Conservation (phyloP, 768 basidiomycete species). For the Pleurotus platypus region DNA sequence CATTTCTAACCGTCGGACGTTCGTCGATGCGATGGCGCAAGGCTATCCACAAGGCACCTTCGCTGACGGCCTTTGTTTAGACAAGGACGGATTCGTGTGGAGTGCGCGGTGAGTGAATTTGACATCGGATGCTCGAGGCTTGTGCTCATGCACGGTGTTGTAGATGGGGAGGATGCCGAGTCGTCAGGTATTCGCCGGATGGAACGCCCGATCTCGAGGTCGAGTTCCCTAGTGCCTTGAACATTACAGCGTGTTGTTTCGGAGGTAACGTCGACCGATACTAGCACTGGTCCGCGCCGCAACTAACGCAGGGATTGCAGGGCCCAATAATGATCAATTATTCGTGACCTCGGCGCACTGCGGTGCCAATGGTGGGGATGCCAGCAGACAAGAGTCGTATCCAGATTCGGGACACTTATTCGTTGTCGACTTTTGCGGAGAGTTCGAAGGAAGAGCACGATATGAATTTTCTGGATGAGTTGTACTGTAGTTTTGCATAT, state of each 20-base stretch:
- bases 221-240: slow-evolving; percentile 55
- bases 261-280: slow-evolving; percentile 40
- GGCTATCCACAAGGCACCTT: slow-evolving; percentile 48
- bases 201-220: slow-evolving; percentile 56
- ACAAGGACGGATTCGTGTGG: slow-evolving; percentile 62
- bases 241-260: slow-evolving; percentile 68
- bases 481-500: neutral
- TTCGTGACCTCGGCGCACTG: slow-evolving; percentile 65
- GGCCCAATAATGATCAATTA: slow-evolving; percentile 56
- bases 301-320: slow-evolving; percentile 25
- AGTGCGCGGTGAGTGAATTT: slow-evolving; percentile 42
- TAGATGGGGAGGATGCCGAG: slow-evolving; percentile 60
- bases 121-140: slow-evolving; percentile 7
- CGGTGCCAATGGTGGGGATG: slow-evolving; percentile 53
- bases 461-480: slow-evolving; percentile 28
- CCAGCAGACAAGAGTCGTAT: slow-evolving; percentile 39
- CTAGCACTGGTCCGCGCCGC: neutral
- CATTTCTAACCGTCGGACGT: slow-evolving; percentile 51
- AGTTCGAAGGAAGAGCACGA: slow-evolving; percentile 26
- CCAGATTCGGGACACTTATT: slow-evolving; percentile 58
- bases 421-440: slow-evolving; percentile 44
- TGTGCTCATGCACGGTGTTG: slow-evolving; percentile 19
- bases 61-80: slow-evolving; percentile 67
- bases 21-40: slow-evolving; percentile 52
- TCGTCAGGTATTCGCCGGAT: slow-evolving; percentile 51